Evolutionary conservation across 2,329 filamentous ascomycete genomes (phyloP).

Genomic region (Clonostachys byssicola): DNA sequence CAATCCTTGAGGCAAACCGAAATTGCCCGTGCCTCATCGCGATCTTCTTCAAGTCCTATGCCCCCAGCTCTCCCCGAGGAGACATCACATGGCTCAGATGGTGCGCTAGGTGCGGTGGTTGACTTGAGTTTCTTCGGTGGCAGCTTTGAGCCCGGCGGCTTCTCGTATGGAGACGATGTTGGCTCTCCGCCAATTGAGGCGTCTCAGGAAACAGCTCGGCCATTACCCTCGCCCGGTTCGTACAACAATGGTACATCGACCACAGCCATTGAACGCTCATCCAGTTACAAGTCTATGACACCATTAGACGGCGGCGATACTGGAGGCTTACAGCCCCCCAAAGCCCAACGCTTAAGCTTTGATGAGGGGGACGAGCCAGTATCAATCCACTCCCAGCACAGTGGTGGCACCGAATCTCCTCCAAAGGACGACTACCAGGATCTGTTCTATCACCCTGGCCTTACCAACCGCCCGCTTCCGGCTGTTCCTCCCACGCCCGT

Average conservation of each 20-base stretch:
- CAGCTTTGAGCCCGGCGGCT: slow-evolving; percentile 50
- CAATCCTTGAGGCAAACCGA: no score
- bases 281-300: no score
- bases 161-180: slow-evolving; percentile 45
- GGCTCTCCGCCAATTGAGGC: slow-evolving; percentile 25
- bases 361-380: slow-evolving; percentile 85
- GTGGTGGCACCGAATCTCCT: slow-evolving; percentile 59
- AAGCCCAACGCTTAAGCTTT: slow-evolving; percentile 73
- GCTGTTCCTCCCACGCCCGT: slow-evolving; percentile 52
- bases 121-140: slow-evolving; percentile 74
- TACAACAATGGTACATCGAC: no score
- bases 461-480: slow-evolving; percentile 60
- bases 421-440: slow-evolving; percentile 74
- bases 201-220: slow-evolving; percentile 37
- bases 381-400: slow-evolving; percentile 51
- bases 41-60: no score
- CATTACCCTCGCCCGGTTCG: slow-evolving; percentile 35
- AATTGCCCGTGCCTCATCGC: no score
- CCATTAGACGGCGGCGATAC: slow-evolving; percentile 80
- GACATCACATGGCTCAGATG: no score
- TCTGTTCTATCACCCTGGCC: slow-evolving; percentile 89
- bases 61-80: no score
- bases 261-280: no score
- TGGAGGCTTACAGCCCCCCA: slow-evolving; percentile 80
- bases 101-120: slow-evolving; percentile 30